Evolutionary conservation across 331 rosid genomes (phyloP).

Genomic region (Telfairia occidentalis): DNA sequence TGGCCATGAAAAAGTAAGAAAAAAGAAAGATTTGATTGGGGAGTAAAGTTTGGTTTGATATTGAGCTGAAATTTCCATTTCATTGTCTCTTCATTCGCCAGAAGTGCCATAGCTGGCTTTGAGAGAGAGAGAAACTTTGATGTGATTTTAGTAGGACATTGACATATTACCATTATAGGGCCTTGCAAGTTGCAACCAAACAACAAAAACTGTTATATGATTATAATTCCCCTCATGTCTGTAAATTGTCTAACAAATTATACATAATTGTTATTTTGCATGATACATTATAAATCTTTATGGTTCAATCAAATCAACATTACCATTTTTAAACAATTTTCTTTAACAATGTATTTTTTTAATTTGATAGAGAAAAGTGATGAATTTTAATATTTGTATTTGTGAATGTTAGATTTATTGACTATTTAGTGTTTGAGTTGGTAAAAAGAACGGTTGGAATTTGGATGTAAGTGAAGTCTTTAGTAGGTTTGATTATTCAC

Average conservation of each 20-base stretch:
- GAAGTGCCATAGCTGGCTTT: constrained; percentile 6
- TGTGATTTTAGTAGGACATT: not conserved
- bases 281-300: not conserved
- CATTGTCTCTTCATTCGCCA: not conserved
- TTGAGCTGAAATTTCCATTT: not conserved
- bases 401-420: too few relatives aligned
- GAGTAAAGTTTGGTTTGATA: not conserved
- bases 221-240: not conserved
- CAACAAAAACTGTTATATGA: not conserved
- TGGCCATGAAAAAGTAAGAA: not conserved
- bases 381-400: too few relatives aligned
- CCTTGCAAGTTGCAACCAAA: not conserved
- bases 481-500: not conserved
- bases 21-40: not conserved
- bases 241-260: not conserved
- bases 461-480: not conserved
- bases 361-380: too few relatives aligned
- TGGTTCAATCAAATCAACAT: not conserved
- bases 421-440: too few relatives aligned
- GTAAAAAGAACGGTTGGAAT: too few relatives aligned
- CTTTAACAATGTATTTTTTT: too few relatives aligned
- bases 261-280: not conserved
- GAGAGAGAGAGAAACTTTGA: not conserved
- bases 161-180: not conserved
- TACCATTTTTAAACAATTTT: not conserved